Evolutionary conservation across 345 rosid species (phyloP).

Genomic region (Punica granatum): DNA sequence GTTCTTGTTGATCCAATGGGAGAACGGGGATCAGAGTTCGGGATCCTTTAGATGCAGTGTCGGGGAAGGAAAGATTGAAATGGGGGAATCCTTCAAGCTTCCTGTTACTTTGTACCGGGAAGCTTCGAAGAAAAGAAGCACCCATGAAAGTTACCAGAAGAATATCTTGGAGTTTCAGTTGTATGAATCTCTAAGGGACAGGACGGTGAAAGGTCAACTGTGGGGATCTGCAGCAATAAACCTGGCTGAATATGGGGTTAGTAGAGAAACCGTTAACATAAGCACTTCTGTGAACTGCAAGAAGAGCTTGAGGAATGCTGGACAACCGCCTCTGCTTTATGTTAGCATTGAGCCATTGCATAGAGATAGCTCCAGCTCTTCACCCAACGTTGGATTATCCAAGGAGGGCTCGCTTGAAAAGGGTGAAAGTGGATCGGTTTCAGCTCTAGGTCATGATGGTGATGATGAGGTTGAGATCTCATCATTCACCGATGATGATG

Average conservation of each 20-base stretch:
- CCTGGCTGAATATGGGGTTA: constrained; percentile 68
- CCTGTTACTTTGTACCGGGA: constrained; percentile 40
- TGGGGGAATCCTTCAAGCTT: constrained; percentile 55
- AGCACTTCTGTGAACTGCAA: constrained; percentile 50
- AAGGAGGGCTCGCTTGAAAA: constrained; percentile 41
- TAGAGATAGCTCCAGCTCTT: constrained; percentile 28
- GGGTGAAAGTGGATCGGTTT: constrained; percentile 51
- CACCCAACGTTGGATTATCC: constrained; percentile 20
- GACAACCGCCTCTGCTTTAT: constrained; percentile 43
- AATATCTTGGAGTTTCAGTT: constrained; percentile 60
- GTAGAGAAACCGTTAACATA: constrained; percentile 34
- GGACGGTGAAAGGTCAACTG: constrained; percentile 55
- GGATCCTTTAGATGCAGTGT: constrained; percentile 50
- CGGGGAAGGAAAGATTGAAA: constrained; percentile 57
- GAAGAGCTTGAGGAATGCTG: constrained; percentile 46
- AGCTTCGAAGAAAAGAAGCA: constrained; percentile 33
- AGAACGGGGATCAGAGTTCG: constrained; percentile 50
- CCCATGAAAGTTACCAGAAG: constrained; percentile 46
- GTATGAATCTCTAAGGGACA: constrained; percentile 59
- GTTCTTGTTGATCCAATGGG: constrained; percentile 73
- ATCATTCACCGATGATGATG: constrained; percentile 72
- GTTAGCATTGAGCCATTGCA: constrained; percentile 55
- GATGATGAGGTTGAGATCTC: constrained; percentile 60
- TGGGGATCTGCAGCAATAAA: constrained; percentile 73
- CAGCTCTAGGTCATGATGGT: constrained; percentile 44